These are phyloP conservation scores for Botrytis cinerea DNA, from an alignment of 2,329 filamentous ascomycete species.

Conservation along the genomic window DNA sequence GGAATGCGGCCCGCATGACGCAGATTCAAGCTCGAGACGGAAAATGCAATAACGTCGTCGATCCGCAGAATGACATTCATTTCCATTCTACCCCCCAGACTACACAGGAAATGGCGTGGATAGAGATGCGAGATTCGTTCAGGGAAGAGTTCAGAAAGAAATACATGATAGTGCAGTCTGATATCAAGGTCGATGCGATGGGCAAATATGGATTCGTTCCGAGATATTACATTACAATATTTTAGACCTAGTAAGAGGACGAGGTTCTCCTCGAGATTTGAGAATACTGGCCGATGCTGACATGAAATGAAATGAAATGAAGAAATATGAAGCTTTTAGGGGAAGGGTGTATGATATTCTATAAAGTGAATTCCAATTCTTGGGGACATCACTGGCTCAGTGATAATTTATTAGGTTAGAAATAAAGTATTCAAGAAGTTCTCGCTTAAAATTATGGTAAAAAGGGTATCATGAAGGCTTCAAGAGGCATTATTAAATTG, in stretches of 20 bases:
- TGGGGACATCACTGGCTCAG: no score
- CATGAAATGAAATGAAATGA: background rate
- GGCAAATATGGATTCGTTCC: background rate
- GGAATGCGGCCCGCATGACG: background rate
- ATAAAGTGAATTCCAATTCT: background rate
- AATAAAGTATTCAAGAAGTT: no score
- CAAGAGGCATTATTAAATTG: background rate
- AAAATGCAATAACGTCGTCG: background rate
- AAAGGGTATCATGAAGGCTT: background rate
- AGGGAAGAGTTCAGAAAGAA: background rate
- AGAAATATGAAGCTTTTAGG: background rate
- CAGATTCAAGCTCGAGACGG: background rate
- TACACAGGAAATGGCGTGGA: background rate
- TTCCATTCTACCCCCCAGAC: background rate
- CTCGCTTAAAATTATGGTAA: no score
- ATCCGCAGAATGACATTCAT: background rate
- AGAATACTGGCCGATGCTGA: background rate
- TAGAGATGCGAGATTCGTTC: background rate
- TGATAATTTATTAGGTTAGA: no score
- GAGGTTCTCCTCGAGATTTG: background rate
- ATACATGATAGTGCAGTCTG: background rate
- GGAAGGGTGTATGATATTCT: background rate
- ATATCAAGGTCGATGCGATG: background rate
- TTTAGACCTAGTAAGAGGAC: background rate
- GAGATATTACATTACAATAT: accelerated